Percentiles rank a stretch among this genome's conserved stretches.
Evolutionary conservation across 2,329 filamentous ascomycete species (phyloP).

Genomic region (Arachnomyces sp.): DNA sequence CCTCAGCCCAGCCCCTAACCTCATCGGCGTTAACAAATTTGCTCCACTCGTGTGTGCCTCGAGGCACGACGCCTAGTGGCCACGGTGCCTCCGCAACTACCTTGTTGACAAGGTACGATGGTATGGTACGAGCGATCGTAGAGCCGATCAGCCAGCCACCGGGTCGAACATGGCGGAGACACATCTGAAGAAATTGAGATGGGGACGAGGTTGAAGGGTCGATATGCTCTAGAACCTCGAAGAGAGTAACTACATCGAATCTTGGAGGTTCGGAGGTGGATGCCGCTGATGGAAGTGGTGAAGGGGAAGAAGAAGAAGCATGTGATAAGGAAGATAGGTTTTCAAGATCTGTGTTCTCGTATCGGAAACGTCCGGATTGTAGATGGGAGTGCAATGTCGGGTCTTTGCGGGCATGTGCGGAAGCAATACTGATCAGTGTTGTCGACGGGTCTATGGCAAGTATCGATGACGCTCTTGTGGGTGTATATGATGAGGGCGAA

Average conservation of each 20-base stretch:
- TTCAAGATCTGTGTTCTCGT: slow-evolving; percentile 73
- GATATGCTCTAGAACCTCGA: slow-evolving; percentile 93
- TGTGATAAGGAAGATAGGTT: slow-evolving; percentile 39
- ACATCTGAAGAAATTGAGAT: slow-evolving; percentile 53
- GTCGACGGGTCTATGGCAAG: slow-evolving; percentile 41
- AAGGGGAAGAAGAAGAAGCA: neutral
- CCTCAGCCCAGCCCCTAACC: slow-evolving; percentile 43
- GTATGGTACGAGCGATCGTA: slow-evolving; percentile 85
- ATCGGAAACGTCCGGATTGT: slow-evolving; percentile 54
- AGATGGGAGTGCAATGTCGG: slow-evolving; percentile 51
- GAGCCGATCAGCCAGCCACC: slow-evolving; percentile 90
- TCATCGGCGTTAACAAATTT: slow-evolving; percentile 91
- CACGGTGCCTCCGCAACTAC: slow-evolving; percentile 77
- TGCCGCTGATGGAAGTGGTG: slow-evolving; percentile 1
- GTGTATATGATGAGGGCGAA: slow-evolving; percentile 15
- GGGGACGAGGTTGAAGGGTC: slow-evolving; percentile 68
- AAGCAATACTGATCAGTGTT: slow-evolving; percentile 54
- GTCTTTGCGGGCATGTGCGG: slow-evolving; percentile 66
- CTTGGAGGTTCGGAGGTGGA: slow-evolving; percentile 19
- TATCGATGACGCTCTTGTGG: slow-evolving; percentile 34
- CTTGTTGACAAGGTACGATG: slow-evolving; percentile 87
- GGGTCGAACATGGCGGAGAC: slow-evolving; percentile 62
- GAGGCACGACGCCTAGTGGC: slow-evolving; percentile 67
- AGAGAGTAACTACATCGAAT: slow-evolving; percentile 78
- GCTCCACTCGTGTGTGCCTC: slow-evolving; percentile 89